Evolutionary conservation across 2,329 filamentous ascomycete genomes (phyloP).

Genomic region (Monosporascus sp.): DNA sequence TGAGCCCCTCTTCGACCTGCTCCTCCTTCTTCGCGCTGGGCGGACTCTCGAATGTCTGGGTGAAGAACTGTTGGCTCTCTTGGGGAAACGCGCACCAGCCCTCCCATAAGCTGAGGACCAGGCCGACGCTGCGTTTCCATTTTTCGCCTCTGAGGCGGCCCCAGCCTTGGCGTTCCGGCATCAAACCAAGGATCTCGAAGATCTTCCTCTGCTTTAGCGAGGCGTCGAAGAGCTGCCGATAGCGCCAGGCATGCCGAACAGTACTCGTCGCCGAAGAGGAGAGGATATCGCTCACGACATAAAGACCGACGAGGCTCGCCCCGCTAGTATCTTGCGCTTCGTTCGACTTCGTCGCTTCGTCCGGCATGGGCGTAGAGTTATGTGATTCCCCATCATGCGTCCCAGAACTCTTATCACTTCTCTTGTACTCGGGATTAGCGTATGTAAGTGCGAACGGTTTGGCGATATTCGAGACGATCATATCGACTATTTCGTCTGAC

Average conservation of each 20-base stretch:
- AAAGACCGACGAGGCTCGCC: conserved; percentile 74
- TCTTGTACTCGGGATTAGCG: conserved; percentile 56
- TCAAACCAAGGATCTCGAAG: conserved; percentile 69
- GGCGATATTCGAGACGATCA: conserved; percentile 77
- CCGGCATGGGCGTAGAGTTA: conserved; percentile 30
- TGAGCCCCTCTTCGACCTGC: conserved; percentile 24
- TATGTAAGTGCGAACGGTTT: conserved; percentile 68
- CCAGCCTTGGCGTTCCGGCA: conserved; percentile 70
- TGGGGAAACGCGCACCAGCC: conserved; percentile 69
- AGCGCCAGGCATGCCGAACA: conserved; percentile 81
- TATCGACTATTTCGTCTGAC: conserved; percentile 84
- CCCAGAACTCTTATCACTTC: conserved; percentile 33
- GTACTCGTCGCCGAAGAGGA: conserved; percentile 71
- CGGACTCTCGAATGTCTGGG: conserved; percentile 65
- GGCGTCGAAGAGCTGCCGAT: conserved; percentile 72
- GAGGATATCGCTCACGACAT: conserved; percentile 71
- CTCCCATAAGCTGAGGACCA: conserved; percentile 67
- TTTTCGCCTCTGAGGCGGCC: conserved; percentile 77
- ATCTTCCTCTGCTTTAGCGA: conserved; percentile 60
- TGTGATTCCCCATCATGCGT: conserved; percentile 30
- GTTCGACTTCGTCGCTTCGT: conserved; percentile 35
- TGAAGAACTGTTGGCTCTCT: conserved; percentile 67
- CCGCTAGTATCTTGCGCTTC: conserved; percentile 59
- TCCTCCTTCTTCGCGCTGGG: conserved; percentile 43
- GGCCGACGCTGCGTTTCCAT: conserved; percentile 71